phyloP scores from a whole-genome alignment of 208 protist species.

The Crithidia acanthocephali region DNA sequence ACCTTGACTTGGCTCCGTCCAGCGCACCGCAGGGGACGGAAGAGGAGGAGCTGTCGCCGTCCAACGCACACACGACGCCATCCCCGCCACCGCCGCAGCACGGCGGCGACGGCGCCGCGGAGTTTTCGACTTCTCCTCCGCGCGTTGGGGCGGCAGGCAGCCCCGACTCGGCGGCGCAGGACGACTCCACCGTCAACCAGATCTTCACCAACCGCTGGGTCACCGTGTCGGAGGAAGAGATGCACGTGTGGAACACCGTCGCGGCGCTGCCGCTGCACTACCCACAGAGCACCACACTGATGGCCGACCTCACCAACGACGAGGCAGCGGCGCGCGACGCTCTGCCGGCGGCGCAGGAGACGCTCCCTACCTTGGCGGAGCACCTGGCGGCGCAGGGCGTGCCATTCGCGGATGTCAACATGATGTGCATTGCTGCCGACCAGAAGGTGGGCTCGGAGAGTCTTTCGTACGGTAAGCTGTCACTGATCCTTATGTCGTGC shows the following conservation, averaged over 20 bases:
- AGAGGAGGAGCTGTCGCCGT: constrained; percentile 3
- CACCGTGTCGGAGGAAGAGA: constrained; percentile 61
- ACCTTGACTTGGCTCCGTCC: too few relatives aligned
- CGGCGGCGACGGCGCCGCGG: too few relatives aligned
- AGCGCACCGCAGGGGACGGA: too few relatives aligned
- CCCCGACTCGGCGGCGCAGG: constrained; percentile 18
- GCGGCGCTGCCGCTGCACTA: constrained; percentile 61
- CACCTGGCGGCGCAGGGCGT: constrained; percentile 48
- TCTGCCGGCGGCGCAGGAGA: constrained; percentile 18
- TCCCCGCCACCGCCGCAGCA: constrained; percentile 3
- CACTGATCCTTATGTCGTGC: constrained; percentile 64
- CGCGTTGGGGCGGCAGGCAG: constrained; percentile 4
- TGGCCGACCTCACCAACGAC: constrained; percentile 42
- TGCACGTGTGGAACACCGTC: constrained; percentile 68
- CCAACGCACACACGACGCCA: neutral
- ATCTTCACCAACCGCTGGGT: constrained; percentile 64
- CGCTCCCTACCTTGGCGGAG: constrained; percentile 52
- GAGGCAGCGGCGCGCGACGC: constrained; percentile 22
- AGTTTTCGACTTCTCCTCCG: too few relatives aligned
- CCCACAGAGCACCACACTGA: constrained; percentile 39
- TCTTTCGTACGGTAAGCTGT: constrained; percentile 75
- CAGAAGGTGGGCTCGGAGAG: constrained; percentile 71
- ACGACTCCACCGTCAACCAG: constrained; percentile 43
- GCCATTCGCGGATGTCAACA: constrained; percentile 49
- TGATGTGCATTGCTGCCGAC: constrained; percentile 76